These are phyloP conservation scores for Fusarium devonianum DNA, from an alignment of 2,329 filamentous ascomycete species.

Conservation along the genomic window DNA sequence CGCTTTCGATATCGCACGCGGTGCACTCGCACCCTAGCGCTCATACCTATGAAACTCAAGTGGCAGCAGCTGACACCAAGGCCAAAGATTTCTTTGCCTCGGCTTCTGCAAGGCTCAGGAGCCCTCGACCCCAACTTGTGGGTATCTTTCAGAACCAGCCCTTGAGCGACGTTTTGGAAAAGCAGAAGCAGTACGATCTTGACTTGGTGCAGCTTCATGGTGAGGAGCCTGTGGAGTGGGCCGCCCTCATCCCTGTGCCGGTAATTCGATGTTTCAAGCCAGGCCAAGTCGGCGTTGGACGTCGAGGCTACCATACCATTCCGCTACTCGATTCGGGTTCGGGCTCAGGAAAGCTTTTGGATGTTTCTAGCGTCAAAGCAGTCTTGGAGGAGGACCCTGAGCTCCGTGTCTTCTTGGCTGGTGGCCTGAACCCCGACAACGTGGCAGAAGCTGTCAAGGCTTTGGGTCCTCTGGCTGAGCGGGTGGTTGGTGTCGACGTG, in stretches of 20 bases:
- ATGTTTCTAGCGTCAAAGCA: conserved; percentile 72
- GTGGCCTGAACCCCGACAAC: conserved; percentile 83
- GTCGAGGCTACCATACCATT: conserved; percentile 81
- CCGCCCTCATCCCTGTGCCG: conserved; percentile 85
- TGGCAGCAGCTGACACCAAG: conserved; percentile 38
- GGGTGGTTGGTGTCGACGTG: conserved; percentile 86
- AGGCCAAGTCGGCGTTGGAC: conserved; percentile 72
- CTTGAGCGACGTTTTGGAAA: conserved; percentile 78
- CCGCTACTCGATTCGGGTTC: conserved; percentile 87
- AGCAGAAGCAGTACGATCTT: conserved; percentile 77
- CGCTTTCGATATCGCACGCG: conserved; percentile 78
- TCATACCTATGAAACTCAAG: conserved; percentile 44
- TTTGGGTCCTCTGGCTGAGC: conserved; percentile 65
- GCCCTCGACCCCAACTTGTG: conserved; percentile 76
- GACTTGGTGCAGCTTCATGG: conserved; percentile 95
- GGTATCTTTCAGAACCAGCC: conserved; percentile 95
- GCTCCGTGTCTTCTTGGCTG: conserved; percentile 82
- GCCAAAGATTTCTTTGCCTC: conserved; percentile 76
- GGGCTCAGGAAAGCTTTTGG: conserved; percentile 81
- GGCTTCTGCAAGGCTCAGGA: conserved; percentile 56
- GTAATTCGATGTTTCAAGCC: conserved; percentile 88
- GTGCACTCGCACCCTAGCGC: conserved; percentile 72
- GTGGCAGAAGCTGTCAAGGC: conserved; percentile 70
- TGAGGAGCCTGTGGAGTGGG: conserved; percentile 91
- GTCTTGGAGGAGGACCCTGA: conserved; percentile 72